Conservation (phyloP, 257 asterid genomes). For the Solanum rostratum region DNA sequence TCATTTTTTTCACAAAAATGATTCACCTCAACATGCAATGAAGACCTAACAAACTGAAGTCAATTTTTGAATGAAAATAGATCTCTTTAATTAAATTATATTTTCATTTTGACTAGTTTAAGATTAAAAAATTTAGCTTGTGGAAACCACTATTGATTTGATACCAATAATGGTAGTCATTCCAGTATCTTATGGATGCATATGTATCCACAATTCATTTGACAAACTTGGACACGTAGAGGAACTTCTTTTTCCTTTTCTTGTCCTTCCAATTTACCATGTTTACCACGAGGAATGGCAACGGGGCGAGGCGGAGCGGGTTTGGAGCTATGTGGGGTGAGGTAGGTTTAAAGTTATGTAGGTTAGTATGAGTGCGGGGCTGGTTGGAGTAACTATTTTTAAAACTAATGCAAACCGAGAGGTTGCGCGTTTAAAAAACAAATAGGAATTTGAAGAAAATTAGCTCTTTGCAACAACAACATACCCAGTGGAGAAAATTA, state of each 20-base stretch:
- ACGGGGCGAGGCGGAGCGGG: too few species aligned
- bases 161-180: neutral
- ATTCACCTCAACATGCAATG: neutral
- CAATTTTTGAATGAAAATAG: neutral
- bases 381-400: too few species aligned
- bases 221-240: neutral
- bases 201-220: neutral
- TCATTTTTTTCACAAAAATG: neutral
- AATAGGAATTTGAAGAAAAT: too few species aligned
- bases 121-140: neutral
- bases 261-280: neutral
- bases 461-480: too few species aligned
- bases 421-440: too few species aligned
- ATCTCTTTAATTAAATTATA: neutral
- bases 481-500: too few species aligned
- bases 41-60: neutral
- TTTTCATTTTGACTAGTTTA: neutral
- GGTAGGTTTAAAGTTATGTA: too few species aligned
- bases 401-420: too few species aligned
- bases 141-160: neutral
- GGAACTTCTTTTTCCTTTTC: neutral
- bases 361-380: too few species aligned
- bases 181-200: neutral
- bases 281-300: neutral
- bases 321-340: too few species aligned